Evolutionary conservation across 1,284 basidiomycete species (phyloP).

Genomic region (Rhodotorula sp.): DNA sequence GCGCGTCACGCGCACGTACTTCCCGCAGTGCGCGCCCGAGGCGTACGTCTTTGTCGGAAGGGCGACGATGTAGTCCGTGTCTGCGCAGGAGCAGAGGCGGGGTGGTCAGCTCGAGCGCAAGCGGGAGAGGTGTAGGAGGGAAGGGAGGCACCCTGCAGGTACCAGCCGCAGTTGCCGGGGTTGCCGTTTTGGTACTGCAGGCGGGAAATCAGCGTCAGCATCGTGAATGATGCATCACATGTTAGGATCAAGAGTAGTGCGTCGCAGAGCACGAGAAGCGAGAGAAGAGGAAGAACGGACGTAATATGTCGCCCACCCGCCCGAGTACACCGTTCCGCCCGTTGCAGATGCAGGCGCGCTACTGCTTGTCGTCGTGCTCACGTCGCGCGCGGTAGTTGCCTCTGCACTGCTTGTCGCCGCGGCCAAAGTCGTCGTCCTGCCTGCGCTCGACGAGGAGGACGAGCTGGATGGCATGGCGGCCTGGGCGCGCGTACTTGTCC

Average conservation of each 20-base stretch:
- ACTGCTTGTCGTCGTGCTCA: background rate
- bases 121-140: background rate
- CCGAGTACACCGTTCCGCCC: background rate
- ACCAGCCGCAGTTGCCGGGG: background rate
- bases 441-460: no score
- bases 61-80: constrained; percentile 62
- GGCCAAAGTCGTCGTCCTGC: background rate
- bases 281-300: no score
- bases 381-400: background rate
- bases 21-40: constrained; percentile 65
- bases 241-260: no score
- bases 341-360: background rate
- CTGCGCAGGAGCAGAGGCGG: constrained; percentile 11
- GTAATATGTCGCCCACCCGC: background rate
- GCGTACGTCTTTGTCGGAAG: constrained; percentile 52
- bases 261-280: no score
- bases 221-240: no score
- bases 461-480: background rate
- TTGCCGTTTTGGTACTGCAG: constrained; percentile 15
- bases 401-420: background rate
- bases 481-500: background rate
- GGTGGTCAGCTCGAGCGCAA: background rate
- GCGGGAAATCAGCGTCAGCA: no score
- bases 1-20: constrained; percentile 19
- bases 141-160: background rate